phyloP scores from a whole-genome alignment of 345 rosid species.

The Syzygium aromaticum region DNA sequence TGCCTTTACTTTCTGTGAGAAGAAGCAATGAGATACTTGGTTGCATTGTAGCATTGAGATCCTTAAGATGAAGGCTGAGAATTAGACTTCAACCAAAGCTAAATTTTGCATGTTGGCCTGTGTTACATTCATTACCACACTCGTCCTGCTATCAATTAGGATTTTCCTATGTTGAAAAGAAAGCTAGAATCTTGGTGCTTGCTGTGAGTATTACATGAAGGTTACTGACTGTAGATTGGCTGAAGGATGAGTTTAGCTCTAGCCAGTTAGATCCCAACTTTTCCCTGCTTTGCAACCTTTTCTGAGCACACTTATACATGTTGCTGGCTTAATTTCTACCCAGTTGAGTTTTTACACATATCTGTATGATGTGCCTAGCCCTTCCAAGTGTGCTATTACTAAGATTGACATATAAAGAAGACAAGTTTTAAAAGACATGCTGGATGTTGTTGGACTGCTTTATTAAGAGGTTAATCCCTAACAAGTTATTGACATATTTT shows the following conservation, averaged over 20 bases:
- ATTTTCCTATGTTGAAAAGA: neutral
- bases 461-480: neutral
- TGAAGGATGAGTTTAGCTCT: neutral
- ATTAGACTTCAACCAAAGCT: neutral
- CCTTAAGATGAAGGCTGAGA: neutral
- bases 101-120: neutral
- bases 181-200: neutral
- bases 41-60: neutral
- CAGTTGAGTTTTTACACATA: neutral
- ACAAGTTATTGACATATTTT: neutral
- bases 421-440: neutral
- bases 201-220: neutral
- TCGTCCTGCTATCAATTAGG: neutral
- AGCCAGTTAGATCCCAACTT: neutral
- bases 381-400: neutral
- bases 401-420: neutral
- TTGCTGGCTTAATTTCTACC: neutral
- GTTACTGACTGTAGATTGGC: neutral
- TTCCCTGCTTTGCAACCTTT: neutral
- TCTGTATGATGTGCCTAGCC: neutral
- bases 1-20: neutral
- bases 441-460: neutral
- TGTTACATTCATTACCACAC: neutral
- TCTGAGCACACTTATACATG: neutral
- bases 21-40: neutral